Evolutionary conservation across 805 yeast species (phyloP).

Genomic region (Huiozyma sinensis): DNA sequence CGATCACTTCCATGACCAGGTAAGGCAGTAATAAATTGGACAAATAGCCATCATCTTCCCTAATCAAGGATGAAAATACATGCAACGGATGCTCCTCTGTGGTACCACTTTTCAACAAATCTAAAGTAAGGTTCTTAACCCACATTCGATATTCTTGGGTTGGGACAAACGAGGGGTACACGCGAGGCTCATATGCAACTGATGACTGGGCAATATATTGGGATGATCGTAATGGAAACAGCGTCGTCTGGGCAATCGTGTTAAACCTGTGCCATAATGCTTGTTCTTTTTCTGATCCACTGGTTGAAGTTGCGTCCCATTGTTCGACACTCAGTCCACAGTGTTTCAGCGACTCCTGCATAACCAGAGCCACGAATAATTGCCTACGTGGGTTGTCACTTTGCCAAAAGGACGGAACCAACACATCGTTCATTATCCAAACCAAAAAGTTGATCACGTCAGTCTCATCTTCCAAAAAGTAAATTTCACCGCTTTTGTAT

Average conservation of each 20-base stretch:
- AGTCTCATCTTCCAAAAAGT: conserved; percentile 48
- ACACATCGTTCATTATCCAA: conserved; percentile 50
- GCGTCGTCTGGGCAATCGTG: conserved; percentile 57
- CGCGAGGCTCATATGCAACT: conserved; percentile 34
- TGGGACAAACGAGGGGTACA: conserved; percentile 55
- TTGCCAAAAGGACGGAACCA: conserved; percentile 84
- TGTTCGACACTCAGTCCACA: conserved; percentile 37
- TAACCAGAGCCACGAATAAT: conserved; percentile 71
- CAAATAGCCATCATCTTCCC: conserved; percentile 59
- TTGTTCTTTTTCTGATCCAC: conserved; percentile 22
- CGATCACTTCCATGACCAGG: conserved; percentile 52
- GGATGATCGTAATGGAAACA: conserved; percentile 66
- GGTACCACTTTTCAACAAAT: conserved; percentile 39
- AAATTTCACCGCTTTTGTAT: conserved; percentile 36
- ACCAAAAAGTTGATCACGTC: conserved; percentile 61
- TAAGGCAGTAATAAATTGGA: conserved; percentile 71
- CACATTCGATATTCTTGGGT: conserved; percentile 54
- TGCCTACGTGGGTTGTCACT: conserved; percentile 82
- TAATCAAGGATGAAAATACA: conserved; percentile 52
- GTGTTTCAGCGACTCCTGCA: conserved; percentile 72
- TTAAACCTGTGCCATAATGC: conserved; percentile 52
- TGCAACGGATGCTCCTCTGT: conserved; percentile 38
- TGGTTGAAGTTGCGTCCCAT: conserved; percentile 23
- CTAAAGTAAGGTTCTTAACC: conserved; percentile 61
- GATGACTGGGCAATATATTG: conserved; percentile 53